Evolutionary conservation across 805 yeast genomes (phyloP).

Genomic region (Yamadazyma akitaensis): DNA sequence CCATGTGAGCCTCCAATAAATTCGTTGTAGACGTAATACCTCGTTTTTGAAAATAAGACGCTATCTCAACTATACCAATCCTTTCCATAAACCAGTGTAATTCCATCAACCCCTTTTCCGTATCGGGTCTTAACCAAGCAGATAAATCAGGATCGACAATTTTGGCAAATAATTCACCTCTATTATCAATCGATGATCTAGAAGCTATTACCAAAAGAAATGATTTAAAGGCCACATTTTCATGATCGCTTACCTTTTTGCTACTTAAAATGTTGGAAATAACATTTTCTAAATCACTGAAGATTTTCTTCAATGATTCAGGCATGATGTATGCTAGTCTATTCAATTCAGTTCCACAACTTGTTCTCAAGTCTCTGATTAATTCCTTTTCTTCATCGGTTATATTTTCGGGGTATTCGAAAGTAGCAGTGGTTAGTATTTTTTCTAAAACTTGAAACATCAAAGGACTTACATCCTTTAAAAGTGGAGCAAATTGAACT

Average conservation of each 20-base stretch:
- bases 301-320: constrained; percentile 75
- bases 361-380: constrained; percentile 81
- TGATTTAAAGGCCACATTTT: constrained; percentile 89
- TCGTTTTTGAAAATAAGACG: constrained; percentile 81
- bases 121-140: constrained; percentile 91
- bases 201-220: constrained; percentile 90
- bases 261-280: constrained; percentile 67
- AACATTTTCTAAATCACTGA: constrained; percentile 77
- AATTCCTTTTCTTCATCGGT: constrained; percentile 75
- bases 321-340: constrained; percentile 95
- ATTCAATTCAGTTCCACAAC: constrained; percentile 93
- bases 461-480: constrained; percentile 69
- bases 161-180: constrained; percentile 72
- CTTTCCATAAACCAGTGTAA: constrained; percentile 98
- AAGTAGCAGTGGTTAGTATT: constrained; percentile 78
- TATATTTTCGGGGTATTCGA: constrained; percentile 65
- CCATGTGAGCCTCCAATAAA: constrained; percentile 77
- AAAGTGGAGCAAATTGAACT: constrained; percentile 89
- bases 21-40: constrained; percentile 77
- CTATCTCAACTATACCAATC: constrained; percentile 89
- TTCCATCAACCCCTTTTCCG: constrained; percentile 84
- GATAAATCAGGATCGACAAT: constrained; percentile 91
- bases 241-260: constrained; percentile 79
- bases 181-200: constrained; percentile 69
- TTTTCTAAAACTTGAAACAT: constrained; percentile 85